Percentiles rank a stretch among this genome's conserved stretches.
phyloP scores from a whole-genome alignment of 1,139 yeast species.

The Magnusiomyces suaveolens region DNA sequence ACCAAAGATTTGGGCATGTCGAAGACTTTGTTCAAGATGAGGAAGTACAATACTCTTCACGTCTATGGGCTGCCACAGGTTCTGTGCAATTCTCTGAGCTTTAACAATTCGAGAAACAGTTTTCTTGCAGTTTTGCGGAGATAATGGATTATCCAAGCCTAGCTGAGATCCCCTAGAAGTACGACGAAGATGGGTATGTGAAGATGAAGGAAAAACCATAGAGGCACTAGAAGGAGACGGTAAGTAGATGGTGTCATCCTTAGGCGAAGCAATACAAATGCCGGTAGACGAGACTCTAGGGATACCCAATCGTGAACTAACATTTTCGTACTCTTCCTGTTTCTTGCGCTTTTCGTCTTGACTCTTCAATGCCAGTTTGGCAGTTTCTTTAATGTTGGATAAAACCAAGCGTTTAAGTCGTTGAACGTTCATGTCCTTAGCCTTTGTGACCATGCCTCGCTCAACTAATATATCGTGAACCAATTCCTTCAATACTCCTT shows the following conservation, averaged over 20 bases:
- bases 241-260: not conserved
- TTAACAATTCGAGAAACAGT: conserved; percentile 6
- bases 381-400: conserved; percentile 14
- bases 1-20: conserved; percentile 5
- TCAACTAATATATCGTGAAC: conserved; percentile 15
- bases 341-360: conserved; percentile 18
- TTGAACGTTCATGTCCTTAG: conserved; percentile 18
- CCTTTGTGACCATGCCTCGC: conserved; percentile 17
- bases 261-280: not conserved
- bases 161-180: not conserved
- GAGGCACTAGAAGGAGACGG: not conserved
- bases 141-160: not conserved
- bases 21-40: not conserved
- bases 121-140: conserved; percentile 6
- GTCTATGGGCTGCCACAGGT: conserved; percentile 22
- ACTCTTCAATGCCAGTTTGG: conserved; percentile 18
- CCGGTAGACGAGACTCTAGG: conserved; percentile 8
- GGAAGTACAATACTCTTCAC: not conserved
- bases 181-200: not conserved
- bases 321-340: conserved; percentile 20
- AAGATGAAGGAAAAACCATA: not conserved
- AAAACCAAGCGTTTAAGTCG: conserved; percentile 11
- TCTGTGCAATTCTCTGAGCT: conserved; percentile 10
- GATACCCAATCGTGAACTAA: conserved; percentile 22
- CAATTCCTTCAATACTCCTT: conserved; percentile 4